Percentiles rank a stretch among this genome's conserved stretches.
Conservation (phyloP, 352 stramenopile genomes). For the Aphanomyces invadans region DNA sequence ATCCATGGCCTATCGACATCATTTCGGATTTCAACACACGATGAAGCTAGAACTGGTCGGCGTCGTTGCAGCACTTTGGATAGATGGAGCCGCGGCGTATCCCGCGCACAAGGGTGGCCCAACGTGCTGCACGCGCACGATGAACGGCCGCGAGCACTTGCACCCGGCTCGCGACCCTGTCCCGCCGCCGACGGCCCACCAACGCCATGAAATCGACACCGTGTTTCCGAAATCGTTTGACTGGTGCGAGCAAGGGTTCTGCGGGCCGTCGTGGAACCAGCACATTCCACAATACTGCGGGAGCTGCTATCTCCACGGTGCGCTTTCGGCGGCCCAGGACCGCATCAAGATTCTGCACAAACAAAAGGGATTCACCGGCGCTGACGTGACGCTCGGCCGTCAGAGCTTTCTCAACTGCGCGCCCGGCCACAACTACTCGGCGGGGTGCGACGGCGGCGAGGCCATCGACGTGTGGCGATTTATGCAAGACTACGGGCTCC, state of each 20-base stretch:
- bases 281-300: slow-evolving; percentile 83
- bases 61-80: not conserved
- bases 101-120: not conserved
- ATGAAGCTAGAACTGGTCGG: not conserved
- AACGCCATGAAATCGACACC: slow-evolving; percentile 34
- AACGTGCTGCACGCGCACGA: slow-evolving; percentile 35
- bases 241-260: slow-evolving; percentile 82
- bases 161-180: slow-evolving; percentile 28
- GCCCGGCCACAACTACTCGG: slow-evolving; percentile 53
- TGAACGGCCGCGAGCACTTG: slow-evolving; percentile 68
- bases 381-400: slow-evolving; percentile 67
- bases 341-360: slow-evolving; percentile 75
- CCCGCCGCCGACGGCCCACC: slow-evolving; percentile 26
- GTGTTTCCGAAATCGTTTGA: slow-evolving; percentile 69
- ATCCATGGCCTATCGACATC: not conserved
- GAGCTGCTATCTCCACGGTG: slow-evolving; percentile 69
- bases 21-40: not conserved
- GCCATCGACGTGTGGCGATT: slow-evolving; percentile 68
- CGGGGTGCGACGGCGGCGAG: slow-evolving; percentile 64
- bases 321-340: slow-evolving; percentile 63
- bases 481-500: slow-evolving; percentile 59
- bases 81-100: not conserved
- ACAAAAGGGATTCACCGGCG: slow-evolving; percentile 46
- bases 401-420: slow-evolving; percentile 80
- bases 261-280: slow-evolving; percentile 73